Evolutionary conservation across 768 basidiomycete genomes (phyloP), one percentile per base, ranked within the genome.

Genomic region (Cyathus striatus): DNA sequence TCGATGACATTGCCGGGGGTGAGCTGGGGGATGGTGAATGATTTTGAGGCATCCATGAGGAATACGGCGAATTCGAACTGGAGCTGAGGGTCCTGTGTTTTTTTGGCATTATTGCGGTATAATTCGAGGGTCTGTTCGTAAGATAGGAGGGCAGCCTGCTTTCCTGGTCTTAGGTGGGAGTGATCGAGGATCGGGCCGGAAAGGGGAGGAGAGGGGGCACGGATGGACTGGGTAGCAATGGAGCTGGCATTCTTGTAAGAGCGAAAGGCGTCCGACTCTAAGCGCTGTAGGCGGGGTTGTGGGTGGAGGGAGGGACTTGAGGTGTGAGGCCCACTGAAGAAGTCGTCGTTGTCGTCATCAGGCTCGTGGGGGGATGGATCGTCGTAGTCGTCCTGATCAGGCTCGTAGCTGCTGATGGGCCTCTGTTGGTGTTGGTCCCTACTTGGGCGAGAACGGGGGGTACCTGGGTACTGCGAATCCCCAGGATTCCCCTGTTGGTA

Each of bases 31-130:
- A 89, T 82, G 32, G 86, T 85, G 60, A 92, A 79, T 2, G 86
- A 81, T 64, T 95, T 96, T 38, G 92, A 89, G 38, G 94, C 91
- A 57, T 97, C 96, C 58, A 99, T 87, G 88, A 97, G 93, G 75
- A 98, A 97, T 6, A 94, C 90, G 30, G 95, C 91, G 53, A 99
- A 97, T 61, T 99, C 96, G 71, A 93, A 98, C 60, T 95, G 94
- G 43, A 97, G 70, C 56, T 97, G 91, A 0, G 95, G 94, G 62
- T 98, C 92, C 68, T 96, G 92, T 0, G 94, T 96, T 69, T 98
- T 98, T 70, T 95, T 96, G 23, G 95, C 96, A 63, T 99, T 99
- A 34, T 86, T 82, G 37, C 96, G 88, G 70, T 99, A 99, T 48
- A 96, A 82, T 63, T 97, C 93, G 46, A 99, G 82, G 2, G 96